Base-by-base conservation (phyloP, 1,139 yeast genomes). In the Lodderomyces margitis region DNA sequence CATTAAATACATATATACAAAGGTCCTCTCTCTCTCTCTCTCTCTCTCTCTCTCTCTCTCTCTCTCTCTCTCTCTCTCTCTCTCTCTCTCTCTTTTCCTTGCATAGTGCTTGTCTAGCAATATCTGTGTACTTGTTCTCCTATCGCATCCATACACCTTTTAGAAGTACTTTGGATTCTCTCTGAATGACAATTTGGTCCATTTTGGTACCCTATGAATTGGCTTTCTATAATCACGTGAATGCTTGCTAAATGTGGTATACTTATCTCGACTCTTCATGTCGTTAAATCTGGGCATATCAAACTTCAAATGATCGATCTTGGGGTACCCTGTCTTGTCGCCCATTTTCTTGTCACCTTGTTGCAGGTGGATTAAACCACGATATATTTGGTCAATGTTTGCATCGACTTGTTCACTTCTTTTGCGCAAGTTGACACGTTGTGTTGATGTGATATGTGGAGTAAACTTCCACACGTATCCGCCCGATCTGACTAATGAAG, bases 111-210 rank as follows among this genome's bases (percentile, higher is more conserved):
- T 12, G 4, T 34, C 27, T 34, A n/a, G n/a, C n/a, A n/a, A n/a
- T n/a, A n/a, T n/a, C n/a, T n/a, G n/a, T n/a, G n/a, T n/a, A n/a
- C n/a, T n/a, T n/a, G n/a, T n/a, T n/a, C n/a, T n/a, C n/a, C n/a
- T n/a, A n/a, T n/a, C n/a, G 25, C 25, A 9, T 23, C 25, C 38
- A 5, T n/a, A 6, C 14, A 8, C 8, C 21, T 16, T 15, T 42
- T 73, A 89, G 64, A 83, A 87, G 61, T 86, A 78, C 49, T 78
- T 75, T 37, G 97, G 97, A 57, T 87, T 85, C 44, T 76, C 80
- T 68, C 97, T 81, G 61, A 84, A 76, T 12, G 95, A 81, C 49
- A 80, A 62, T 66, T 85, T 87, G 43, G 98, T 91, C 95, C 95
- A 88, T 57, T 87, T 86, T 16, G 95, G 95, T 25, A 83, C 85